A percentile compares a stretch with the other conserved stretches of the same genome.
phyloP scores from a whole-genome alignment of 352 stramenopile genomes.

The Globisporangium lucens region DNA sequence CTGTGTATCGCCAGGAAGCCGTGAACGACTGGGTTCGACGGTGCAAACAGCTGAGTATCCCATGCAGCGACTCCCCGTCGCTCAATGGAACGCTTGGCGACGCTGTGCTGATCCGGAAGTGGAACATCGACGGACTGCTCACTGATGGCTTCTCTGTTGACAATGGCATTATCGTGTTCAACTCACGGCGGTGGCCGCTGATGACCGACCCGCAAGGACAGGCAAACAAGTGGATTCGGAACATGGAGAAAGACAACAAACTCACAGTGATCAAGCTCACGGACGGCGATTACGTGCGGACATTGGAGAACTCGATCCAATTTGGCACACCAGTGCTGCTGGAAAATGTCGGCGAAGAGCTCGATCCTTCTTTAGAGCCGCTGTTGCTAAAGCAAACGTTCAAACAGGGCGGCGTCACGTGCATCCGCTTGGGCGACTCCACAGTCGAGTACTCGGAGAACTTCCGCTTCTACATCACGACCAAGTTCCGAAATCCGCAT shows the following conservation, averaged over 20 bases:
- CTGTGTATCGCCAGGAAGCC: slow-evolving; percentile 75
- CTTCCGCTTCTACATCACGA: slow-evolving; percentile 95
- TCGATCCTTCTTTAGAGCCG: slow-evolving; percentile 92
- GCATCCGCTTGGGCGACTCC: slow-evolving; percentile 90
- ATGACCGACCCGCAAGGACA: slow-evolving; percentile 96
- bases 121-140: slow-evolving; percentile 93
- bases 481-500: slow-evolving; percentile 92
- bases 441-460: slow-evolving; percentile 90
- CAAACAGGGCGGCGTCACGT: slow-evolving; percentile 91
- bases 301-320: slow-evolving; percentile 91
- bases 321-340: slow-evolving; percentile 91
- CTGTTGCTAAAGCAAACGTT: slow-evolving; percentile 94
- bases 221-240: slow-evolving; percentile 95
- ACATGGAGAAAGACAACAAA: slow-evolving; percentile 90
- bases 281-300: slow-evolving; percentile 91
- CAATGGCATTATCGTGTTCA: slow-evolving; percentile 95
- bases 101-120: slow-evolving; percentile 90
- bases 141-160: slow-evolving; percentile 93
- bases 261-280: slow-evolving; percentile 94
- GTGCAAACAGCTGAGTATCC: slow-evolving; percentile 78
- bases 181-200: slow-evolving; percentile 91
- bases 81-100: slow-evolving; percentile 89
- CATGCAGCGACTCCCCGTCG: slow-evolving; percentile 82
- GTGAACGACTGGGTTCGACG: slow-evolving; percentile 75
- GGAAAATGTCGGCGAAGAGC: slow-evolving; percentile 91